Percentiles rank a stretch among this genome's conserved stretches.
phyloP scores from a whole-genome alignment of 2,329 filamentous ascomycete species.

The Ophiostoma sp. region DNA sequence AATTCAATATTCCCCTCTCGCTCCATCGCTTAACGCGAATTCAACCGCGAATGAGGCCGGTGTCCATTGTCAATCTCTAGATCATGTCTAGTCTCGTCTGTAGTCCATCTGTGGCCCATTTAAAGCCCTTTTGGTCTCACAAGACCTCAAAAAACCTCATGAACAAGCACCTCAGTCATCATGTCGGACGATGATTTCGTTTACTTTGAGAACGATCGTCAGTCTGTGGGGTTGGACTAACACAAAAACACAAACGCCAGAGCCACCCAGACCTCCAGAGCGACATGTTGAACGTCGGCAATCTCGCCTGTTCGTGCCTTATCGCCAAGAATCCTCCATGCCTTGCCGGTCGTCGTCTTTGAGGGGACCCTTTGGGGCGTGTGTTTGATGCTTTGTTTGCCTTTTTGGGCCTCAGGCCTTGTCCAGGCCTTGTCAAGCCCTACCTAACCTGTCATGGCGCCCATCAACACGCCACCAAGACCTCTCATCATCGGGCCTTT shows the following conservation, averaged over 20 bases:
- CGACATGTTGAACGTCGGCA: neutral
- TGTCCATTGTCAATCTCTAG: neutral
- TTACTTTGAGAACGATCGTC: neutral
- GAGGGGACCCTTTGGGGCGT: neutral
- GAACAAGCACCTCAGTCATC: neutral
- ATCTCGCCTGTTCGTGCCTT: neutral
- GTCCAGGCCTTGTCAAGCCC: neutral
- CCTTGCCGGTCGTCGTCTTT: neutral
- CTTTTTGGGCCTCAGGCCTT: neutral
- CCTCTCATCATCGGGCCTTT: neutral
- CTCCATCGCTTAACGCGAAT: neutral
- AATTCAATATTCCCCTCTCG: neutral
- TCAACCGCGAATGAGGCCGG: slow-evolving; percentile 10
- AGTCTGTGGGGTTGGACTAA: neutral
- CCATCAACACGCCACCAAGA: neutral
- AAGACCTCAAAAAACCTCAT: neutral
- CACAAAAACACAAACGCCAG: neutral
- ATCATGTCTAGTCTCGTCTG: neutral
- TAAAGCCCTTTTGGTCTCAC: neutral
- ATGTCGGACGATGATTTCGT: neutral
- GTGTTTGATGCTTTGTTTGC: neutral
- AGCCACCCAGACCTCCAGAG: neutral
- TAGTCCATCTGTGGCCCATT: neutral
- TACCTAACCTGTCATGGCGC: neutral
- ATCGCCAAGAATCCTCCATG: neutral